These are phyloP conservation scores for Rhynchospora breviuscula DNA, from an alignment of 176 grass and related monocot species.

Conservation along the genomic window DNA sequence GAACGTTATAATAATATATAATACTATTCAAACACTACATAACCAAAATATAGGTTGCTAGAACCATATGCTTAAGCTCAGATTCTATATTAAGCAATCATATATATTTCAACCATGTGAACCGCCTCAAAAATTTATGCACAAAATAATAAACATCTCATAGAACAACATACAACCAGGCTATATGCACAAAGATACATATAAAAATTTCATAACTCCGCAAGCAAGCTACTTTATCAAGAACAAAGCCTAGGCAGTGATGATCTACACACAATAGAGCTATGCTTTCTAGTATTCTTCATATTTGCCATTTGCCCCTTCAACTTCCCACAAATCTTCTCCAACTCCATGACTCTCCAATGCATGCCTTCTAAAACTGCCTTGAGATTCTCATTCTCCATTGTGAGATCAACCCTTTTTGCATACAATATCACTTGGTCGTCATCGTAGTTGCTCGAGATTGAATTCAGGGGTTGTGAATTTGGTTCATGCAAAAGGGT, in stretches of 20 bases:
- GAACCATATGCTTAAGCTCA: too few relatives aligned
- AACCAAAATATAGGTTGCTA: too few relatives aligned
- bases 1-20: too few relatives aligned
- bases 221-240: slow-evolving; percentile 34
- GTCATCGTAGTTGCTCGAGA: slow-evolving; percentile 15
- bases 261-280: slow-evolving; percentile 28
- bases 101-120: not conserved
- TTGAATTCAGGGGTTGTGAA: not conserved
- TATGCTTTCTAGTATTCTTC: slow-evolving; percentile 34
- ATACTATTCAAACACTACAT: too few relatives aligned
- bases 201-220: slow-evolving; percentile 19
- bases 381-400: slow-evolving; percentile 80
- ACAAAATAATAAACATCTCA: not conserved
- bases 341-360: slow-evolving; percentile 81
- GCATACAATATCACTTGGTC: slow-evolving; percentile 73
- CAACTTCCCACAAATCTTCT: slow-evolving; percentile 80
- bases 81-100: too few relatives aligned
- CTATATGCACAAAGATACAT: slow-evolving; percentile 24
- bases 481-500: slow-evolving; percentile 45
- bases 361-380: slow-evolving; percentile 79
- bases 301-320: slow-evolving; percentile 85
- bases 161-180: slow-evolving; percentile 9
- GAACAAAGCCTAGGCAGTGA: slow-evolving; percentile 96
- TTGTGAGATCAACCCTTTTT: slow-evolving; percentile 52
- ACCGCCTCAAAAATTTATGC: slow-evolving; percentile 10